These are phyloP conservation scores for Verticillium dahliae DNA, from an alignment of 2,329 filamentous ascomycete genomes.

Conservation along the genomic window DNA sequence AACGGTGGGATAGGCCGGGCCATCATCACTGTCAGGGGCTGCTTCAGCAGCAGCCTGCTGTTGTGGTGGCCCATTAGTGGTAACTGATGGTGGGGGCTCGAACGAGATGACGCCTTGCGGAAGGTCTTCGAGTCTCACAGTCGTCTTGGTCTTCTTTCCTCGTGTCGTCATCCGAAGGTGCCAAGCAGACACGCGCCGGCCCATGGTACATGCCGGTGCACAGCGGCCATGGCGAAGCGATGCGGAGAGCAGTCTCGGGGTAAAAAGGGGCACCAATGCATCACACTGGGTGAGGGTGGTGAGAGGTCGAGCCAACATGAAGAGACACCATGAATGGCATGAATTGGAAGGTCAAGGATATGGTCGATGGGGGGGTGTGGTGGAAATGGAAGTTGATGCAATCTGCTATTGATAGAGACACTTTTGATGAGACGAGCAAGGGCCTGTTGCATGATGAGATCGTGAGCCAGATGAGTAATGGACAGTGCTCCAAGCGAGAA, in stretches of 20 bases:
- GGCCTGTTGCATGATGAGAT: background rate
- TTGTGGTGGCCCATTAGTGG: background rate
- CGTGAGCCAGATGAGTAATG: background rate
- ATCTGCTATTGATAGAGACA: background rate
- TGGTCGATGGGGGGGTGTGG: background rate
- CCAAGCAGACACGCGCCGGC: background rate
- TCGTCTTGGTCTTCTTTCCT: conserved; percentile 49
- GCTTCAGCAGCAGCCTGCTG: conserved; percentile 15
- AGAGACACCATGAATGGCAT: conserved; percentile 7
- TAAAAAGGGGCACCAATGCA: conserved; percentile 2
- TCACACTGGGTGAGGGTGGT: conserved; percentile 9
- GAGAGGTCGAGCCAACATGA: conserved; percentile 10
- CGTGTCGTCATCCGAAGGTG: conserved; percentile 16
- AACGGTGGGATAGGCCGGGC: conserved; percentile 72
- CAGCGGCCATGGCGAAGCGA: conserved; percentile 4
- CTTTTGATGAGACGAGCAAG: background rate
- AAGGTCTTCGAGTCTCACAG: conserved; percentile 48
- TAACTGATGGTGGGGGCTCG: conserved; percentile 14
- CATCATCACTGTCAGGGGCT: conserved; percentile 38
- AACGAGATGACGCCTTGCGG: conserved; percentile 44
- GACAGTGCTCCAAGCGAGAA: background rate
- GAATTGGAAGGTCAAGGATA: background rate
- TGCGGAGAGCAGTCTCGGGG: conserved; percentile 3
- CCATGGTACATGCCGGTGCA: background rate
- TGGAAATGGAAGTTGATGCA: background rate